Evolutionary conservation across 805 yeast species (phyloP).

Genomic region (Kazachstania kunashirensis): DNA sequence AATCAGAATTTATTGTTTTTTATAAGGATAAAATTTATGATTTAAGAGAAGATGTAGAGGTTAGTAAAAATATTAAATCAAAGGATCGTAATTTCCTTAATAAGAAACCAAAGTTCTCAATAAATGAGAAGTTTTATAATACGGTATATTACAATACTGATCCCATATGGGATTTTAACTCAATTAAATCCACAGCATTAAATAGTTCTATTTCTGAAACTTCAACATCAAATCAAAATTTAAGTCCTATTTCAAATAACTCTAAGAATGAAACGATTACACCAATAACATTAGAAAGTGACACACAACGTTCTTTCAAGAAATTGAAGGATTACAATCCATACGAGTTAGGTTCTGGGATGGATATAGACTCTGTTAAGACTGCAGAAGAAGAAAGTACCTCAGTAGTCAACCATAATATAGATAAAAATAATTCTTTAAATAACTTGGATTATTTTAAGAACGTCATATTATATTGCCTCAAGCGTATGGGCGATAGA

Average conservation of each 20-base stretch:
- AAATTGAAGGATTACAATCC: not conserved
- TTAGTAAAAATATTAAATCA: conserved; percentile 27
- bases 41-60: conserved; percentile 34
- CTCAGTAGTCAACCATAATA: too few relatives aligned
- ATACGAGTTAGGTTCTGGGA: conserved; percentile 15
- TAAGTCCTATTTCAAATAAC: conserved; percentile 10
- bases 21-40: conserved; percentile 24
- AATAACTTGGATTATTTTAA: conserved; percentile 31
- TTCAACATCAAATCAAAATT: not conserved
- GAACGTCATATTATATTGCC: conserved; percentile 36
- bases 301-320: conserved; percentile 16
- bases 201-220: not conserved
- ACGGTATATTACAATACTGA: conserved; percentile 1
- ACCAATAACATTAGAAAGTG: conserved; percentile 12
- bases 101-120: conserved; percentile 32
- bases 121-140: conserved; percentile 26
- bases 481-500: conserved; percentile 40
- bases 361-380: conserved; percentile 10
- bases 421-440: conserved; percentile 1
- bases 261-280: conserved; percentile 8
- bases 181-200: not conserved
- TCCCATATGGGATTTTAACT: conserved; percentile 6
- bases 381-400: conserved; percentile 9
- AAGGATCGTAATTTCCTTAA: conserved; percentile 12
- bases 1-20: conserved; percentile 10